Base-by-base conservation (phyloP, 768 basidiomycete species). In the Butyriboletus loyo region DNA sequence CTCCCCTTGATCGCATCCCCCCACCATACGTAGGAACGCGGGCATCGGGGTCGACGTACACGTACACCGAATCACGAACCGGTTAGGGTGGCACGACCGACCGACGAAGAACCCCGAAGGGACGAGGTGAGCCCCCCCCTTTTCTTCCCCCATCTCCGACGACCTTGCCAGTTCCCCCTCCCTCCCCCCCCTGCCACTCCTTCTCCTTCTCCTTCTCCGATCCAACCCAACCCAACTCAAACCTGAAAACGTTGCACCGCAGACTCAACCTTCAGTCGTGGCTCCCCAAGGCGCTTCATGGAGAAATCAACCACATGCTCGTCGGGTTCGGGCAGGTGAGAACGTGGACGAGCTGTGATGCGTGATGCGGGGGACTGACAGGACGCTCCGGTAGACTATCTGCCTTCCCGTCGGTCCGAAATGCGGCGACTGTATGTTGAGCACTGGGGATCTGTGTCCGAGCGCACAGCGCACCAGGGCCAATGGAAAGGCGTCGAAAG, bases 21-120 rank as follows among this genome's bases (percentile, higher is more conserved):
- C 11, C 21, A 46, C 43, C 10, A 7, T 15, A 19, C 22, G 7
- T 17, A 92, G 89, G 41, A 92, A 93, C 60, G 75, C 80, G 24
- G 96, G 96, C 1, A 96, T 98, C 31, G 96, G 95, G 0, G 96
- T 98, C 0, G 96, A 99, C 60, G 89, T 92, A 0, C 96, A 99
- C 67, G 94, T 98, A 7, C 94, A 98, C 60, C 77, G 96, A 7
- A 98, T 99, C 48, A 94, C 94, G 25, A 95, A 98, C 60, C 77
- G 93, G 15, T 70, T 99, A 2, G 85, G 89, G 36, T 99, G 96
- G 96, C 96, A 98, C 69, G 81, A 83, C 54, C 83, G 80, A 3
- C 83, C 83, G 7, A 95, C 94, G 1, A 89, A 86, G 63, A 87
- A 75, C 2, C 90, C 95, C 0, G 96, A 99, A 63, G 83, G 90